Percentiles rank a stretch among this genome's conserved stretches.
phyloP scores from a whole-genome alignment of 768 basidiomycete genomes.

The Termitomyces sp. region DNA sequence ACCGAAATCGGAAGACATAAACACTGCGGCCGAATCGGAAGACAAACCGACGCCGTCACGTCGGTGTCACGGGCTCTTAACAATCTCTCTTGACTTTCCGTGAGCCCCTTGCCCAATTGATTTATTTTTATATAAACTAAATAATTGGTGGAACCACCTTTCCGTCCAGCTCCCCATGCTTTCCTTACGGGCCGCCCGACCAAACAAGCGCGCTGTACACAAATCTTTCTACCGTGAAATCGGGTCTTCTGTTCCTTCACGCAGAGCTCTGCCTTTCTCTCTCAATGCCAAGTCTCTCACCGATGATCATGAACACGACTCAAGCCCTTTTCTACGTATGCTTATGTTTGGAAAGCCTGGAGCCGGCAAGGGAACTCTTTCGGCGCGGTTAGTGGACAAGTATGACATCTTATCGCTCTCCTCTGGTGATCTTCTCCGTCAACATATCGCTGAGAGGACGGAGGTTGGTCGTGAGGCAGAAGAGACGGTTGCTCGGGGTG shows the following conservation, averaged over 20 bases:
- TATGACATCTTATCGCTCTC: conserved; percentile 76
- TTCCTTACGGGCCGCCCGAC: conserved; percentile 5
- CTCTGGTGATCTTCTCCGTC: conserved; percentile 80
- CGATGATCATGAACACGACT: conserved; percentile 31
- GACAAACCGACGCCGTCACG: not conserved
- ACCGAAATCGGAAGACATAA: too few relatives aligned
- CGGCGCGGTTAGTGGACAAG: conserved; percentile 68
- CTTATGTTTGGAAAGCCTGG: conserved; percentile 81
- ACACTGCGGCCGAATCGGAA: not conserved
- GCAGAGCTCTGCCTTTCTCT: conserved; percentile 46
- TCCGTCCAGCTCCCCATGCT: conserved; percentile 8
- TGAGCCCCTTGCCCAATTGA: too few relatives aligned
- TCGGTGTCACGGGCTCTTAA: too few relatives aligned
- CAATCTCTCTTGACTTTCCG: too few relatives aligned
- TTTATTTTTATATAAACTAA: too few relatives aligned
- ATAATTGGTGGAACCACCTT: too few relatives aligned
- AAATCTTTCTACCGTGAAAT: conserved; percentile 17
- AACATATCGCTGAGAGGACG: conserved; percentile 75
- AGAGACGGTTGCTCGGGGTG: conserved; percentile 73
- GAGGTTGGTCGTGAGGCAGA: conserved; percentile 71
- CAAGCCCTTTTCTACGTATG: conserved; percentile 43
- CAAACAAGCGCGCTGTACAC: not conserved
- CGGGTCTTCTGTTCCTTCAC: conserved; percentile 23
- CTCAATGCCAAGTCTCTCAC: conserved; percentile 36
- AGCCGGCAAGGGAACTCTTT: conserved; percentile 81